These are phyloP conservation scores for Sugiyamaella japonica DNA, from an alignment of 1,139 yeast genomes.

Conservation along the genomic window DNA sequence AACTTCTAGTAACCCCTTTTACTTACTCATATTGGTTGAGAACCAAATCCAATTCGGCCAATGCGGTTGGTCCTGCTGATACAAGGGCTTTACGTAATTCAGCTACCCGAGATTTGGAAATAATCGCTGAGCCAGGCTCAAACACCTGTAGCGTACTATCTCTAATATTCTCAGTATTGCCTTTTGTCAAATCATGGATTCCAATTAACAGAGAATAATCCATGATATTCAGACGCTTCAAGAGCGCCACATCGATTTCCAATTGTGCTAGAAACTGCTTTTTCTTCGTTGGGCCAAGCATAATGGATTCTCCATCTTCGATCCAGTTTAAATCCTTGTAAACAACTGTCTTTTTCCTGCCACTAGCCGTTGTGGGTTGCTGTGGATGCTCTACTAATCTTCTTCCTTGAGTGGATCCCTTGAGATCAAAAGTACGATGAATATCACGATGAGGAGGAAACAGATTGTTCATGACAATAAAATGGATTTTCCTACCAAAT, in stretches of 20 bases:
- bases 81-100: constrained; percentile 43
- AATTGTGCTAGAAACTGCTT: constrained; percentile 65
- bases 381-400: constrained; percentile 35
- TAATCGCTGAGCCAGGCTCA: constrained; percentile 37
- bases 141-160: constrained; percentile 42
- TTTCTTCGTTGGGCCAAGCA: constrained; percentile 71
- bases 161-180: constrained; percentile 49
- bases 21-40: constrained; percentile 32
- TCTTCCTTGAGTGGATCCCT: constrained; percentile 92
- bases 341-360: constrained; percentile 42
- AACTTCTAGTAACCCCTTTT: no score
- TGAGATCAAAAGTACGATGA: constrained; percentile 83
- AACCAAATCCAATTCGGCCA: constrained; percentile 39
- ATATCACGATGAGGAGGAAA: constrained; percentile 94
- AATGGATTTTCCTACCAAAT: constrained; percentile 81
- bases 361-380: background rate
- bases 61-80: constrained; percentile 41
- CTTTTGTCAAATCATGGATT: constrained; percentile 69
- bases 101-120: constrained; percentile 36
- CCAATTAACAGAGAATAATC: constrained; percentile 91
- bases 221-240: constrained; percentile 82
- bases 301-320: constrained; percentile 58
- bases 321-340: constrained; percentile 90
- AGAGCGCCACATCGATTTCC: constrained; percentile 67
- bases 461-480: constrained; percentile 93